Conservation (phyloP, 2,329 filamentous ascomycete species). For the Colletotrichum lini region DNA sequence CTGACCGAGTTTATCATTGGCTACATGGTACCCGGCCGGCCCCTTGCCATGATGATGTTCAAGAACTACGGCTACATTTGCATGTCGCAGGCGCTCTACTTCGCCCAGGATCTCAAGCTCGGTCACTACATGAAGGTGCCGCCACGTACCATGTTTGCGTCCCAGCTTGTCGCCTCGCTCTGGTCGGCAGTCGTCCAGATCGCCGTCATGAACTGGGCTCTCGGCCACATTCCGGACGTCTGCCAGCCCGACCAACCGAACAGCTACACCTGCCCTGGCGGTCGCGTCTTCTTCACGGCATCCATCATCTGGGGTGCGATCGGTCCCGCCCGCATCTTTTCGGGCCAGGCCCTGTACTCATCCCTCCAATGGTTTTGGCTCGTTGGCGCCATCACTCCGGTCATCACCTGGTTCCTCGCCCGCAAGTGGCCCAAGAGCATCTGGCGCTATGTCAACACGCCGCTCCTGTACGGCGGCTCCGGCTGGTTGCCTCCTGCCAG, state of each 20-base stretch:
- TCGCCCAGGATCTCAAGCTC: conserved; percentile 76
- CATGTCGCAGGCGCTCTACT: conserved; percentile 77
- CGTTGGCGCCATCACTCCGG: conserved; percentile 73
- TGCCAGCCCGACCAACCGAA: conserved; percentile 69
- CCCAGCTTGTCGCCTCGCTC: conserved; percentile 71
- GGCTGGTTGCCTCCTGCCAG: conserved; percentile 78
- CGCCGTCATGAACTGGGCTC: conserved; percentile 76
- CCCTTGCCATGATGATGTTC: conserved; percentile 84
- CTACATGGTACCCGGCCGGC: conserved; percentile 79
- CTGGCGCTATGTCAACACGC: conserved; percentile 77
- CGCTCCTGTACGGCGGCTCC: conserved; percentile 77
- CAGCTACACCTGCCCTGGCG: conserved; percentile 70
- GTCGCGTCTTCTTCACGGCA: conserved; percentile 75
- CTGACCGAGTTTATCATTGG: conserved; percentile 81
- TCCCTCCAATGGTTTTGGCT: conserved; percentile 80
- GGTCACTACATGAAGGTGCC: conserved; percentile 79
- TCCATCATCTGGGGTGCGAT: conserved; percentile 83
- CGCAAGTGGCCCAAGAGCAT: conserved; percentile 72
- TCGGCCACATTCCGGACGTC: conserved; percentile 73
- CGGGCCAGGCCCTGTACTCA: conserved; percentile 72
- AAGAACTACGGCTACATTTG: conserved; percentile 81
- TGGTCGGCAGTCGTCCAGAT: conserved; percentile 76
- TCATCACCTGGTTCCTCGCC: conserved; percentile 75
- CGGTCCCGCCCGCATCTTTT: conserved; percentile 79
- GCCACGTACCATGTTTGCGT: conserved; percentile 73